A percentile compares a stretch with the other conserved stretches of the same genome.
phyloP scores from a whole-genome alignment of 2,329 filamentous ascomycete genomes.

The Diaporthe sp. region DNA sequence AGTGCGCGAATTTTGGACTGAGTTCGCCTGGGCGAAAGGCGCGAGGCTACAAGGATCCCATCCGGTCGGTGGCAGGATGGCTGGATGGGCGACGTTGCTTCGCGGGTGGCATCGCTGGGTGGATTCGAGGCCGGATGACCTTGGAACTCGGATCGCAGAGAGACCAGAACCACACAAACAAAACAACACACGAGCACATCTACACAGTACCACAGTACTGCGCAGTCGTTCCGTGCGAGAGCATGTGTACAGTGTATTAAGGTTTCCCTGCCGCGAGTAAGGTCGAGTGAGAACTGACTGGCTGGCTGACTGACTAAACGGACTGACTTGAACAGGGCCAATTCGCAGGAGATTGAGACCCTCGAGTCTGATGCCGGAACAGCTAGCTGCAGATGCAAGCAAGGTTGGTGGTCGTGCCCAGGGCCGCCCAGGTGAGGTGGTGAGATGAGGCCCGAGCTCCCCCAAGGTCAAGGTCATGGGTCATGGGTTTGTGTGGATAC shows the following conservation, averaged over 20 bases:
- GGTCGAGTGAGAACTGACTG: not conserved
- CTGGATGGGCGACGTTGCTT: not conserved
- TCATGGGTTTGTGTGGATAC: not conserved
- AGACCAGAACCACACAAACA: conserved; percentile 1
- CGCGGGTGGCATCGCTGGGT: conserved; percentile 6
- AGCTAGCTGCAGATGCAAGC: not conserved
- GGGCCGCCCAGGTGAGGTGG: not conserved
- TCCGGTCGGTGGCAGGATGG: conserved; percentile 1
- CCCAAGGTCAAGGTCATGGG: not conserved
- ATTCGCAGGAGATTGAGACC: conserved; percentile 4
- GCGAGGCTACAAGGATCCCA: conserved; percentile 29
- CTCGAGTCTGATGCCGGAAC: not conserved
- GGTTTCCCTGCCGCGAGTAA: conserved; percentile 19
- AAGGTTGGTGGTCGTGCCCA: not conserved
- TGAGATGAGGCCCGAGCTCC: conserved; percentile 24
- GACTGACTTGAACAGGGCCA: not conserved
- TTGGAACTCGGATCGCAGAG: conserved; percentile 17
- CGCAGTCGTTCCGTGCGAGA: not conserved
- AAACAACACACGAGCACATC: not conserved
- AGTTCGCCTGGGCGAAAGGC: conserved; percentile 28
- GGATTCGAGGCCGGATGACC: conserved; percentile 15
- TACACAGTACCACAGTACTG: not conserved
- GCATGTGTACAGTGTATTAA: not conserved
- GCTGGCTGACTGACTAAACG: not conserved
- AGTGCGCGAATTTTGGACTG: conserved; percentile 30